These are phyloP conservation scores for Prunus armeniaca DNA, from an alignment of 306 rosid species.

Conservation along the genomic window DNA sequence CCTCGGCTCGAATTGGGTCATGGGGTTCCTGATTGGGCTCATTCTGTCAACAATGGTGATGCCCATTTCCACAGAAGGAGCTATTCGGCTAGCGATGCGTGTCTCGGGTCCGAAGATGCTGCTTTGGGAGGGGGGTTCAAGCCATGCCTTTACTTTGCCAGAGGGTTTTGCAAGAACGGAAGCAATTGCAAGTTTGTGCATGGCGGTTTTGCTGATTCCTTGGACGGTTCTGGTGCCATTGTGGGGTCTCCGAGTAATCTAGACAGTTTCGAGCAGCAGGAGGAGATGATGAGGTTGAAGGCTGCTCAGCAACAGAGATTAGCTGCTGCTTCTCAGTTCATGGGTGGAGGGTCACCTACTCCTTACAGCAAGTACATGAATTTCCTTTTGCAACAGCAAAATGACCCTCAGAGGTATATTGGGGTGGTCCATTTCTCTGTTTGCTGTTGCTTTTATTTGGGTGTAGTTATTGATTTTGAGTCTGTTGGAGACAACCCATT, in stretches of 20 bases:
- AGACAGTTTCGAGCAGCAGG: slow-evolving; percentile 67
- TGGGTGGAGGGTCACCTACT: slow-evolving; percentile 61
- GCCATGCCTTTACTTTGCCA: slow-evolving; percentile 88
- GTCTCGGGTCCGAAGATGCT: slow-evolving; percentile 65
- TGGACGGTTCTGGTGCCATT: slow-evolving; percentile 44
- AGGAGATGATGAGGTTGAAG: slow-evolving; percentile 68
- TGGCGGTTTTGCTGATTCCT: slow-evolving; percentile 53
- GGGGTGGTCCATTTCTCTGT: background rate
- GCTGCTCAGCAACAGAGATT: slow-evolving; percentile 65
- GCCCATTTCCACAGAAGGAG: slow-evolving; percentile 73
- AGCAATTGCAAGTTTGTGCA: slow-evolving; percentile 81
- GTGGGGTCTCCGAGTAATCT: slow-evolving; percentile 72
- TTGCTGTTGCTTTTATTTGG: background rate
- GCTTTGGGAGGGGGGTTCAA: slow-evolving; percentile 58
- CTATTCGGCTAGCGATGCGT: slow-evolving; percentile 76
- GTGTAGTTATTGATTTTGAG: background rate
- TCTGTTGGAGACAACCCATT: background rate
- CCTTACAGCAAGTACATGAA: slow-evolving; percentile 62
- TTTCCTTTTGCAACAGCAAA: slow-evolving; percentile 68
- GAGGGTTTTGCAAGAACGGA: slow-evolving; percentile 93
- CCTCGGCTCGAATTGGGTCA: slow-evolving; percentile 48
- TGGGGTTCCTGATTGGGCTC: slow-evolving; percentile 55
- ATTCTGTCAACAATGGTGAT: slow-evolving; percentile 58
- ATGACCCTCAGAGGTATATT: slow-evolving; percentile 61
- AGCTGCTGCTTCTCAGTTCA: slow-evolving; percentile 52